Evolutionary conservation across 306 rosid species (phyloP), one percentile per base, ranked within the genome.

Genomic region (Pterocarpus macrocarpus): DNA sequence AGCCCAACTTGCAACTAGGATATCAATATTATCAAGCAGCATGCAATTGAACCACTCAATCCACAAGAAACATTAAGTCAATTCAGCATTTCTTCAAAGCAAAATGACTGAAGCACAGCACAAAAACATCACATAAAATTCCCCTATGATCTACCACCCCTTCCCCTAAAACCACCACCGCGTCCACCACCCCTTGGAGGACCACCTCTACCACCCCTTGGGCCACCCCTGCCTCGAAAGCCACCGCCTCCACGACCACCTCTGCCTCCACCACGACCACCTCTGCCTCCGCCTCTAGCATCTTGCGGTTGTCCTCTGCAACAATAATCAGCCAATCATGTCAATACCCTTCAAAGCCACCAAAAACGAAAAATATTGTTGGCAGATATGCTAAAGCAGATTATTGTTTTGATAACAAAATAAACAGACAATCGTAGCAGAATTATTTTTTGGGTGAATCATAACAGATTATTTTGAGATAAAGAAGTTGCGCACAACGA

Each of bases 141-240:
- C 8, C 59, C 70, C 84, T 87, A 90, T 13, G 47, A 91, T 85
- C 98, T 90, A 30, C 98, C 99, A 17, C 98, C 99, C 78, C 97
- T 88, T 53, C 99, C 99, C 87, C 99, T 85, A 72, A 93, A 93
- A 67, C 97, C 93, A 78, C 95, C 97, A 45, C 92, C 89, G 7
- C 97, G 90, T 33, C 91, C 82, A 44, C 91, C 89, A 33, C 97
- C 98, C 78, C 97, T 83, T 41, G 90, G 85, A 67, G 90, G 87
- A 50, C 97, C 97, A 52, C 92, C 92, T 82, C 97, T 82, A 17
- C 97, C 94, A 73, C 97, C 95, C 81, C 97, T 86, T 39, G 93
- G 93, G 15, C 77, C 94, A 36, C 97, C 98, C 82, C 98, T 87
- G 71, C 98, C 98, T 3, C 94, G 94, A 68, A 92, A 94, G 15